A percentile compares a stretch with the other conserved stretches of the same genome.
These are phyloP conservation scores for Ogataea henricii DNA, from an alignment of 805 yeast genomes.

Conservation along the genomic window DNA sequence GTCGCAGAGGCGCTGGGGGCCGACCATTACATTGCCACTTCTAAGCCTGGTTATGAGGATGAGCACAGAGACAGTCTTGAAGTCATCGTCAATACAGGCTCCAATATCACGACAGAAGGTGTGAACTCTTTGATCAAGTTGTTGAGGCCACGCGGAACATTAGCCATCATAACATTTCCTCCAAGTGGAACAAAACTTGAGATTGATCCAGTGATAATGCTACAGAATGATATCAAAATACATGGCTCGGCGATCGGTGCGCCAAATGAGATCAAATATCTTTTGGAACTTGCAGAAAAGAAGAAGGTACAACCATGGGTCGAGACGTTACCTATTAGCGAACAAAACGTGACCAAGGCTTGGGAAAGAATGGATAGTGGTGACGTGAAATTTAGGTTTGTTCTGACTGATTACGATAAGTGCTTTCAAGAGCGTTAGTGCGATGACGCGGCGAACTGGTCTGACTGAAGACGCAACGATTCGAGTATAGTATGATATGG, in stretches of 20 bases:
- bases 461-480: too few species aligned
- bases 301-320: conserved; percentile 62
- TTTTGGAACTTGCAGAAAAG: conserved; percentile 65
- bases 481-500: too few species aligned
- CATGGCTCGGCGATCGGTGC: conserved; percentile 65
- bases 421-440: too few species aligned
- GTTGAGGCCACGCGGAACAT: conserved; percentile 60
- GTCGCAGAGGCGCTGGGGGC: conserved; percentile 59
- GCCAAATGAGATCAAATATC: conserved; percentile 62
- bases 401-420: conserved; percentile 56
- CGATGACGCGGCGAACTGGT: too few species aligned
- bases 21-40: conserved; percentile 53
- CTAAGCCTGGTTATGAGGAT: conserved; percentile 38
- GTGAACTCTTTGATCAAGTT: conserved; percentile 49
- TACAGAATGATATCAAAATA: conserved; percentile 48
- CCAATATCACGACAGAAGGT: conserved; percentile 7
- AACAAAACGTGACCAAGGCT: conserved; percentile 53
- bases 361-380: conserved; percentile 55
- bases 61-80: conserved; percentile 42
- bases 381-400: conserved; percentile 65
- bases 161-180: conserved; percentile 49
- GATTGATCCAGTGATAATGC: conserved; percentile 26
- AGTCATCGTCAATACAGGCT: conserved; percentile 40
- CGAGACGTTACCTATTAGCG: conserved; percentile 57
- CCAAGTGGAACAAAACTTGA: conserved; percentile 35